These are phyloP conservation scores for Phytophthora cryptogea DNA, from an alignment of 352 stramenopile genomes.

Conservation along the genomic window DNA sequence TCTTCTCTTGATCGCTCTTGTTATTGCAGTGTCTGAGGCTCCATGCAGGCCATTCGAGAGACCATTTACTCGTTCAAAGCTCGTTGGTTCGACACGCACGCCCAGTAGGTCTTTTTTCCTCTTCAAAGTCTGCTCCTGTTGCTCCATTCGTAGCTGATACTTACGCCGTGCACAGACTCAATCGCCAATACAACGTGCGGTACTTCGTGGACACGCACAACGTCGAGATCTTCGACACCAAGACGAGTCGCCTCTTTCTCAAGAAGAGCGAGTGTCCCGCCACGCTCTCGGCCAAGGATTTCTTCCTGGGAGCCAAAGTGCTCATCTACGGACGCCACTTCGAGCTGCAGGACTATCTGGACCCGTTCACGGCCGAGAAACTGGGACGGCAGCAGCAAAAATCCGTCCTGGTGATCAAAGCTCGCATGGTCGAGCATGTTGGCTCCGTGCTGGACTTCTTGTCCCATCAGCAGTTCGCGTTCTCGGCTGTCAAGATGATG, in stretches of 20 bases:
- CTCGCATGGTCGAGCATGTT: constrained; percentile 50
- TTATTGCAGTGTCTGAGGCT: background rate
- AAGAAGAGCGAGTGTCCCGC: constrained; percentile 88
- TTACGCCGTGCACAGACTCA: constrained; percentile 43
- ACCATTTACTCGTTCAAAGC: constrained; percentile 86
- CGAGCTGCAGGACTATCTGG: constrained; percentile 85
- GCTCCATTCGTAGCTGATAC: background rate
- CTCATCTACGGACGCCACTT: constrained; percentile 83
- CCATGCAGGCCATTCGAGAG: constrained; percentile 70
- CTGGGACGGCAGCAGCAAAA: constrained; percentile 75
- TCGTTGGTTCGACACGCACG: constrained; percentile 78
- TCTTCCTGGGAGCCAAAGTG: constrained; percentile 84
- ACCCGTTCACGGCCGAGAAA: constrained; percentile 73
- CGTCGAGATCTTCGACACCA: constrained; percentile 90
- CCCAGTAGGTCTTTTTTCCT: constrained; percentile 49
- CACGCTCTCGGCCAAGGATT: constrained; percentile 71
- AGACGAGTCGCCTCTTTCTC: constrained; percentile 90
- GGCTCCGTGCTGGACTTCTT: constrained; percentile 61
- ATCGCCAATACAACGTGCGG: constrained; percentile 77
- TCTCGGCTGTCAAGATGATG: constrained; percentile 85
- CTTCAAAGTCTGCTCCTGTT: background rate
- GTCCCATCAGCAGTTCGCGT: constrained; percentile 65
- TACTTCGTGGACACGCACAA: constrained; percentile 84
- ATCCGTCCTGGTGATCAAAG: constrained; percentile 70
- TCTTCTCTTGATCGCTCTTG: background rate